Evolutionary conservation across 2,329 filamentous ascomycete genomes (phyloP), one percentile per base, ranked within the genome.

Genomic region (Ceratocystis variospora): DNA sequence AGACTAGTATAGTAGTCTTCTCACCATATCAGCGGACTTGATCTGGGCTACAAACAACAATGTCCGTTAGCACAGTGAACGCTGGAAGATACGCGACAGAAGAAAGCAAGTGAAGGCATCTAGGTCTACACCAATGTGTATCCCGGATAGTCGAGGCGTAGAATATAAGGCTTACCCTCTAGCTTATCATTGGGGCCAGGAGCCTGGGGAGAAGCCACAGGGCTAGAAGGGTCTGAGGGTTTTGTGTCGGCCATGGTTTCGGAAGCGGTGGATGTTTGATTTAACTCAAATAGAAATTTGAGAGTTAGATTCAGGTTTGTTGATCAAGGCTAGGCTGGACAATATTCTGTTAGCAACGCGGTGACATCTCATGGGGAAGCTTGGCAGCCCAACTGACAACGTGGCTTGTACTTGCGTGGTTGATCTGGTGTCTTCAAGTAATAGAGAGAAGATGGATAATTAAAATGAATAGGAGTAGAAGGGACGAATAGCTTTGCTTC

Each of bases 1-100:
- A 44, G 33, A 41, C 17, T 17, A 33, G 45, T 31, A 44, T 17
- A 33, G 45, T 31, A 44, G 65, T 59, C 44, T 62, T 31, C 80
- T 77, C 82, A 97, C 94, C 94, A 99, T 99, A 75, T 99, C 94
- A 68, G 90, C 93, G 72, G 92, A 96, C 81, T 99, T 99, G 78
- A 99, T 87, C 79, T 96, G 91, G 70, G 90, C 94, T 99, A 66
- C n/a, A 19, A 5, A 28, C 25, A 22, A 41, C 6, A 15, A 25
- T 12, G 6, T 28, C 2, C 10, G 63, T 65, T 65, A 65, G 63
- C 25, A 61, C 10, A 41, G 37, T 15, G 37, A 41, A 41, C 12
- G 37, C 1, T 41, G 10, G 10, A 41, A 15, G 15, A 15, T 3
- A 41, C 3, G 37, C 5, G 37, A 15, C 12, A 41, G 37, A 4